Conservation (phyloP, 1,139 yeast species). For the Zhuliangozyma blackwelliae region DNA sequence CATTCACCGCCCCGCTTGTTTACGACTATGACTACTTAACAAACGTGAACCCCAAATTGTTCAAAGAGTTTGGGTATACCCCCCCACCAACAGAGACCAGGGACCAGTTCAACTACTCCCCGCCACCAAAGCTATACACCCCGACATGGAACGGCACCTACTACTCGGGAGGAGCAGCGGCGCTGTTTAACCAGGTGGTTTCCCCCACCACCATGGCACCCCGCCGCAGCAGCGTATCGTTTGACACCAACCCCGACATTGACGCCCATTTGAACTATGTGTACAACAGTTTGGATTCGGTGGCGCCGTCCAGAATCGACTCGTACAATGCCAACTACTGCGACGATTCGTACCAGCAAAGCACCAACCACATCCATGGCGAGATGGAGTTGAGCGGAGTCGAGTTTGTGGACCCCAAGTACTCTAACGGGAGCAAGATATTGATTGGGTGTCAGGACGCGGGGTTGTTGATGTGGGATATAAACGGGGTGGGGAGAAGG, state of each 20-base stretch:
- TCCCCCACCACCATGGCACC: constrained; percentile 13
- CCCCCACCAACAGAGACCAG: constrained; percentile 19
- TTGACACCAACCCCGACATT: constrained; percentile 6
- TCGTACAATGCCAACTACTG: constrained; percentile 12
- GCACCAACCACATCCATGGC: constrained; percentile 39
- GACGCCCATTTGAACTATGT: constrained; percentile 10
- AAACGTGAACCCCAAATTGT: constrained; percentile 35
- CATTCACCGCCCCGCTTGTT: constrained; percentile 40
- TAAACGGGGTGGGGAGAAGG: constrained; percentile 37
- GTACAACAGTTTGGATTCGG: constrained; percentile 1
- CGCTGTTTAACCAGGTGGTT: neutral
- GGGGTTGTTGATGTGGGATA: constrained; percentile 42
- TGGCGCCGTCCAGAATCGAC: constrained; percentile 1
- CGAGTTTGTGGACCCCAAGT: constrained; percentile 26
- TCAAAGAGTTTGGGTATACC: constrained; percentile 32
- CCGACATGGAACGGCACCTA: constrained; percentile 18
- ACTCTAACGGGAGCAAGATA: constrained; percentile 23
- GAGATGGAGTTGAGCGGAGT: constrained; percentile 45
- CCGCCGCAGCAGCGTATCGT: constrained; percentile 12
- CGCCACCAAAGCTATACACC: constrained; percentile 20
- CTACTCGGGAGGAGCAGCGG: neutral
- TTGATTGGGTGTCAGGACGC: constrained; percentile 43
- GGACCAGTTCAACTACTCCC: constrained; percentile 4
- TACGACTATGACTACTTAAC: constrained; percentile 42
- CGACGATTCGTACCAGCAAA: constrained; percentile 23